Conservation (phyloP, 192 early-diverging fungal species). For the Spinellus fusiger region DNA sequence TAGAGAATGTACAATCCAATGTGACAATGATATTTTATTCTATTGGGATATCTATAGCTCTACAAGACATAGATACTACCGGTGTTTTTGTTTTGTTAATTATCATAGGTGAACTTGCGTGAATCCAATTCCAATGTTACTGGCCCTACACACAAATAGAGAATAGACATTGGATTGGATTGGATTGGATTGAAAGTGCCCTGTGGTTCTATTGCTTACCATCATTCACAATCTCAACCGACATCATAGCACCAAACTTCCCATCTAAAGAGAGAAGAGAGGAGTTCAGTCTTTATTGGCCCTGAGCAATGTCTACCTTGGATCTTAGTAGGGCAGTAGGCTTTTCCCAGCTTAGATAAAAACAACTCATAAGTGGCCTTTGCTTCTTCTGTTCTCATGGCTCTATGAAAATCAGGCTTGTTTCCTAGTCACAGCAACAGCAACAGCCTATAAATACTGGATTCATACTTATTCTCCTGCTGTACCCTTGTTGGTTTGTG, state of each 20-base stretch:
- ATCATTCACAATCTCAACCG: conserved; percentile 83
- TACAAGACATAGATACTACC: too few relatives aligned
- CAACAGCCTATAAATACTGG: neutral
- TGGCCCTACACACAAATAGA: conserved; percentile 28
- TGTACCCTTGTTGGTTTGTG: conserved; percentile 66
- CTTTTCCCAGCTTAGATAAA: conserved; percentile 55
- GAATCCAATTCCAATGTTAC: conserved; percentile 55
- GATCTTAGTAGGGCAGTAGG: conserved; percentile 60
- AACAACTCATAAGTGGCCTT: conserved; percentile 73
- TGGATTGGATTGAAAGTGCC: too few relatives aligned
- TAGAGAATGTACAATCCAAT: too few relatives aligned
- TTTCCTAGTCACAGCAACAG: conserved; percentile 28
- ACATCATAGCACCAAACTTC: conserved; percentile 96
- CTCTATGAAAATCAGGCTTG: conserved; percentile 91
- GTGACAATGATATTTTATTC: too few relatives aligned
- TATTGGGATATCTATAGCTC: too few relatives aligned
- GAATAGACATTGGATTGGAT: too few relatives aligned
- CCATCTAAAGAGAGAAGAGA: conserved; percentile 70
- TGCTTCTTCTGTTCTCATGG: conserved; percentile 69
- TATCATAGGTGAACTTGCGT: conserved; percentile 42
- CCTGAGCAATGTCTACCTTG: too few relatives aligned
- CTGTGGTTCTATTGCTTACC: conserved; percentile 23
- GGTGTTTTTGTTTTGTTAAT: neutral
- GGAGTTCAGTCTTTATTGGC: neutral
- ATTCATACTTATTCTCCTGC: neutral